Conservation (phyloP, 257 asterid genomes). For the Ballota nigra region DNA sequence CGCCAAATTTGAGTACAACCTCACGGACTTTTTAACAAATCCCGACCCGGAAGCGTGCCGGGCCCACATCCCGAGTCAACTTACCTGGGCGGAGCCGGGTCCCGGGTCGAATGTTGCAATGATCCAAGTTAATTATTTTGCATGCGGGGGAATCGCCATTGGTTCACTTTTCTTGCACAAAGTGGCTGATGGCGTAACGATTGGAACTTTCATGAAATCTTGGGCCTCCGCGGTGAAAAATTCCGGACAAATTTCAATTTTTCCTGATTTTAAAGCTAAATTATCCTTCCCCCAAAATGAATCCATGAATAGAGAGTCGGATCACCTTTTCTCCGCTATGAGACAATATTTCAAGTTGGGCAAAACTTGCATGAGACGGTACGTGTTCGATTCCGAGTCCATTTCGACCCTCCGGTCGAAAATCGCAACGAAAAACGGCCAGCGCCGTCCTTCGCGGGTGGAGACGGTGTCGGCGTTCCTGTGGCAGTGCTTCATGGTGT, state of each 20-base stretch:
- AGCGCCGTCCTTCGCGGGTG: slow-evolving; percentile 32
- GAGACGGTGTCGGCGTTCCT: slow-evolving; percentile 39
- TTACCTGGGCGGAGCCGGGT: slow-evolving; percentile 39
- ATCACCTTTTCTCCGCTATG: slow-evolving; percentile 38
- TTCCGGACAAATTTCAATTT: background rate
- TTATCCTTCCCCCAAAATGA: slow-evolving; percentile 36
- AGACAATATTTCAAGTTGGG: slow-evolving; percentile 32
- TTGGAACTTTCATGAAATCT: slow-evolving; percentile 36
- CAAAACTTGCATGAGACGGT: slow-evolving; percentile 36
- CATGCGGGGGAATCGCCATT: slow-evolving; percentile 41
- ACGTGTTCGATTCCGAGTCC: slow-evolving; percentile 31
- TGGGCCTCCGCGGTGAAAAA: slow-evolving; percentile 29
- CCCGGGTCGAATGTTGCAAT: slow-evolving; percentile 36
- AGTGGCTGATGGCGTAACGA: slow-evolving; percentile 34
- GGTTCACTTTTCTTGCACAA: slow-evolving; percentile 37
- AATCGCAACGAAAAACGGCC: background rate
- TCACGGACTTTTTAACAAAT: slow-evolving; percentile 25
- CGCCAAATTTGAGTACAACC: slow-evolving; percentile 14
- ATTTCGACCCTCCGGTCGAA: slow-evolving; percentile 25
- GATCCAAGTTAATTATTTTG: slow-evolving; percentile 37
- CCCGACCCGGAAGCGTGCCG: slow-evolving; percentile 35
- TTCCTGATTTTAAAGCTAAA: slow-evolving; percentile 25
- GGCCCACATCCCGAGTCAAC: slow-evolving; percentile 33
- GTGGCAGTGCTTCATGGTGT: slow-evolving; percentile 40
- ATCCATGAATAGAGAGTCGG: slow-evolving; percentile 28